A percentile compares a stretch with the other conserved stretches of the same genome.
phyloP scores from a whole-genome alignment of 257 asterid genomes.

The Solanum chilense region DNA sequence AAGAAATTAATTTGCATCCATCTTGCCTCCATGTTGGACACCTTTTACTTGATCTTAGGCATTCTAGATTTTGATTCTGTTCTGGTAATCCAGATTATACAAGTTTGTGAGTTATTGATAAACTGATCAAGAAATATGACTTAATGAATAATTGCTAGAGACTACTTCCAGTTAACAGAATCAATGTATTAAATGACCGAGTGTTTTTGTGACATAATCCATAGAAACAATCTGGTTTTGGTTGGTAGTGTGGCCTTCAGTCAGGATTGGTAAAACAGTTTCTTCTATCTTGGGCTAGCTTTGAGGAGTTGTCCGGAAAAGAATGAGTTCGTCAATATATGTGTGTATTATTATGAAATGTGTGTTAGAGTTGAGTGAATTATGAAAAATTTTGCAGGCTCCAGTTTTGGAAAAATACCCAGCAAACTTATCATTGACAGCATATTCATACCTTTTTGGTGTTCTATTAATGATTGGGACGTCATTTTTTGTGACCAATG shows the following conservation, averaged over 20 bases:
- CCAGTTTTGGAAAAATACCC: conserved; percentile 81
- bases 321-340: not conserved
- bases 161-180: not conserved
- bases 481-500: conserved; percentile 39
- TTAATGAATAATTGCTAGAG: not conserved
- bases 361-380: not conserved
- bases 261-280: not conserved
- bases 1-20: not conserved
- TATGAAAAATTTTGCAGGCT: conserved; percentile 42
- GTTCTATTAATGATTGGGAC: conserved; percentile 56
- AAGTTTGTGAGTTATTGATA: not conserved
- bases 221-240: not conserved
- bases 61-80: not conserved
- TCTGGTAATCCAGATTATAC: not conserved
- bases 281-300: not conserved
- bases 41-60: not conserved
- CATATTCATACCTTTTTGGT: conserved; percentile 77
- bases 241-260: not conserved
- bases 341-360: not conserved
- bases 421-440: conserved; percentile 85
- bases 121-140: not conserved
- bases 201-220: not conserved
- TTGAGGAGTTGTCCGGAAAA: not conserved
- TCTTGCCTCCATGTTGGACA: not conserved
- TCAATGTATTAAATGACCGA: not conserved